These are phyloP conservation scores for Ogataea methanolica DNA, from an alignment of 805 yeast genomes.

Conservation along the genomic window DNA sequence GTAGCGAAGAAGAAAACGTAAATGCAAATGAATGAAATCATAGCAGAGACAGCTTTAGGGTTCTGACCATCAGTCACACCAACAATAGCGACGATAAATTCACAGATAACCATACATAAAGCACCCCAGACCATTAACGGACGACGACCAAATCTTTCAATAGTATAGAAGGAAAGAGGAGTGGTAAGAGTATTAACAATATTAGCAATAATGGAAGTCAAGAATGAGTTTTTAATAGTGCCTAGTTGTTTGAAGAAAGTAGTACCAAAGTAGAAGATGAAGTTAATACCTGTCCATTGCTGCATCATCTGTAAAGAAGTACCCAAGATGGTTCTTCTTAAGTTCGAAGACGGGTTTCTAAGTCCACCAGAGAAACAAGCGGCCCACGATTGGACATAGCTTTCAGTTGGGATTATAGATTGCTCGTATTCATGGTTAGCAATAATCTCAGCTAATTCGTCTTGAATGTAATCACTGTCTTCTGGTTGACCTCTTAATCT, in stretches of 20 bases:
- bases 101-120: constrained; percentile 44
- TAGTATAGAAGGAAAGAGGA: constrained; percentile 47
- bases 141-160: constrained; percentile 61
- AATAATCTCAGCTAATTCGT: constrained; percentile 22
- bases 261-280: constrained; percentile 71
- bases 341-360: constrained; percentile 32
- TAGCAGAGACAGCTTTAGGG: constrained; percentile 27
- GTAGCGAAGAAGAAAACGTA: constrained; percentile 38
- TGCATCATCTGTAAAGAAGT: constrained; percentile 48
- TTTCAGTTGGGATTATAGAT: constrained; percentile 25
- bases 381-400: constrained; percentile 34
- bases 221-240: constrained; percentile 41
- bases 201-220: constrained; percentile 50
- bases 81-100: constrained; percentile 51
- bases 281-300: constrained; percentile 76
- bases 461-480: constrained; percentile 9
- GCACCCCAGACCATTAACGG: constrained; percentile 45
- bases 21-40: constrained; percentile 16
- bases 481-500: constrained; percentile 32
- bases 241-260: constrained; percentile 56
- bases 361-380: constrained; percentile 42
- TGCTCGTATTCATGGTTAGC: constrained; percentile 45
- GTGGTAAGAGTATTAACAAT: constrained; percentile 50
- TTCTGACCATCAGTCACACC: constrained; percentile 29
- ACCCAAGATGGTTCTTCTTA: constrained; percentile 42